phyloP scores from a whole-genome alignment of 1,139 yeast genomes.

The Pichia sp. region DNA sequence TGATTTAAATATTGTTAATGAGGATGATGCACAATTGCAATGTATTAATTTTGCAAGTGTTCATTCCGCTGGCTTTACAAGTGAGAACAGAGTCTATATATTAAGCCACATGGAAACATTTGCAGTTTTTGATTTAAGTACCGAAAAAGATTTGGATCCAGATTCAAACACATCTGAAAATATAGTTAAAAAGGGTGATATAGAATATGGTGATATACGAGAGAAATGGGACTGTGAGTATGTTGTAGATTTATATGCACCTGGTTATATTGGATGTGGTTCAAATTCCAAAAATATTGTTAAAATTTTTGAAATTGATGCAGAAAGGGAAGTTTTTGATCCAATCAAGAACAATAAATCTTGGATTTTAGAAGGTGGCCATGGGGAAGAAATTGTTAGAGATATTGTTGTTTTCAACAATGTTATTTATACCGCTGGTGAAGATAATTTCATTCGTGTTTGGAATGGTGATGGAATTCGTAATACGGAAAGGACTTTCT shows the following conservation, averaged over 20 bases:
- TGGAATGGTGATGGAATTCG: constrained; percentile 41
- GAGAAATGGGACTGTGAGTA: constrained; percentile 75
- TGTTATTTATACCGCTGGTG: constrained; percentile 71
- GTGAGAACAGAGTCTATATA: constrained; percentile 57
- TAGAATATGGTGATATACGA: constrained; percentile 80
- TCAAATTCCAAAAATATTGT: constrained; percentile 46
- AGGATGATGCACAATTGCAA: constrained; percentile 78
- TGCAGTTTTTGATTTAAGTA: constrained; percentile 46
- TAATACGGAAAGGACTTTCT: constrained; percentile 25
- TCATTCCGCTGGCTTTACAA: constrained; percentile 73
- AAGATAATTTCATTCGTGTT: constrained; percentile 66
- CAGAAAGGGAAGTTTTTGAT: constrained; percentile 43
- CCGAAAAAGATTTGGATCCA: constrained; percentile 34
- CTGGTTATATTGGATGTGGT: constrained; percentile 67
- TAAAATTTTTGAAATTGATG: constrained; percentile 50
- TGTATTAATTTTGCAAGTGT: constrained; percentile 83
- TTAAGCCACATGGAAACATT: constrained; percentile 93
- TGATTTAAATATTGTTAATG: constrained; percentile 56
- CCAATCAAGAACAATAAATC: constrained; percentile 28
- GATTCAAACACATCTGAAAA: constrained; percentile 15
- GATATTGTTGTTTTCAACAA: constrained; percentile 46
- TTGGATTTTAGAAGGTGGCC: constrained; percentile 53
- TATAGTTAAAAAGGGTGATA: constrained; percentile 37
- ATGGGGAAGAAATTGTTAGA: constrained; percentile 84
- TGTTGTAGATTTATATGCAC: constrained; percentile 63